Evolutionary conservation across 768 basidiomycete species (phyloP).

Genomic region (Lactarius sanguifluus): DNA sequence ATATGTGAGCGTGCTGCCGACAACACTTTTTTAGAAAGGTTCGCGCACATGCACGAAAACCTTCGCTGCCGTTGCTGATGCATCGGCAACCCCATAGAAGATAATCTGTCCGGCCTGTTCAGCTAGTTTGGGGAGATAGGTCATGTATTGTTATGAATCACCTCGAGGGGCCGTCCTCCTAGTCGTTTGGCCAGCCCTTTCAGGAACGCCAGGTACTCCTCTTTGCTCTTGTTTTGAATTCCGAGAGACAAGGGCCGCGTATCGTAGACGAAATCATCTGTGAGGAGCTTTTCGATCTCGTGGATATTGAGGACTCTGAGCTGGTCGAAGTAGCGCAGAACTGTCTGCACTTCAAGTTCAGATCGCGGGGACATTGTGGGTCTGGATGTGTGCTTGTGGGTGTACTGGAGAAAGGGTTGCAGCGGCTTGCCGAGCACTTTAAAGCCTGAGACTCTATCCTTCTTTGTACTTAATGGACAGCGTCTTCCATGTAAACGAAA

Average conservation of each 20-base stretch:
- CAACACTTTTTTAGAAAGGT: background rate
- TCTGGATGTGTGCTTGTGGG: background rate
- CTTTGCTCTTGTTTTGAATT: slow-evolving; percentile 4
- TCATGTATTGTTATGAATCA: background rate
- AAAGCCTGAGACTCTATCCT: background rate
- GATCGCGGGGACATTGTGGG: background rate
- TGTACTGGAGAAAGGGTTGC: background rate
- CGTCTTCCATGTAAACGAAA: too few relatives aligned
- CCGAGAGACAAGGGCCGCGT: background rate
- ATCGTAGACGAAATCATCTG: slow-evolving; percentile 11
- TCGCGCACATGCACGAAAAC: slow-evolving; percentile 15
- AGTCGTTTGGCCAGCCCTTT: background rate
- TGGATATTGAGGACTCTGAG: slow-evolving; percentile 2
- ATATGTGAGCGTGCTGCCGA: background rate
- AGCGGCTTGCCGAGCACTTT: background rate
- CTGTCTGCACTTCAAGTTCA: background rate
- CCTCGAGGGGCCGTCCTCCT: slow-evolving; percentile 11
- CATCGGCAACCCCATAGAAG: slow-evolving; percentile 8
- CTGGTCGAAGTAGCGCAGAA: slow-evolving; percentile 12
- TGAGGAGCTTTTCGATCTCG: slow-evolving; percentile 4
- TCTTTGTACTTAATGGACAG: background rate
- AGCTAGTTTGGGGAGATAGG: background rate
- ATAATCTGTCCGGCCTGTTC: slow-evolving; percentile 1
- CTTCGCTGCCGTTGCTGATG: background rate
- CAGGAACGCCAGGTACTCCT: slow-evolving; percentile 19